Base-by-base conservation (phyloP, 345 rosid genomes). In the Eucalyptus cloeziana region DNA sequence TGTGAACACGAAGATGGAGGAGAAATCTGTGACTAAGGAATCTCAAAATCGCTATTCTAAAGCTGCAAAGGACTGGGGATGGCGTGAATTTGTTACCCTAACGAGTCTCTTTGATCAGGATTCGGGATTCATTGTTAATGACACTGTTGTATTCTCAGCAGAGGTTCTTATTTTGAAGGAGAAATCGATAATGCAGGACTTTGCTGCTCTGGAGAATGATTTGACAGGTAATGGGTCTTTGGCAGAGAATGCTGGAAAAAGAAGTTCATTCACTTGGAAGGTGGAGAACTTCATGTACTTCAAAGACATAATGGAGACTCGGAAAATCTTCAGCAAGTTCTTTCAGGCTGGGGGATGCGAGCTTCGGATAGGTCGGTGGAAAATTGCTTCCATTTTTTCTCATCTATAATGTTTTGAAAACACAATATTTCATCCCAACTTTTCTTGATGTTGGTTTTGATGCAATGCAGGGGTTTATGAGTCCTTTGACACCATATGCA, bases 51-150 rank as follows among this genome's bases (percentile, higher is more conserved):
- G 99, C 86, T 96, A 97, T 93, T 98, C 99, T 88, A 98, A 98
- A 94, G 98, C 99, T 90, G 99, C 99, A 89, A 98, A 98, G 91
- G 99, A 98, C 91, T 98, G 99, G 99, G 99, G 99, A 86, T 98
- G 99, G 99, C 99, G 99, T 90, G 99, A 98, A 90, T 98, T 98
- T 93, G 99, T 98, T 92, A 97, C 99, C 5, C 99, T 97, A 69
- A 97, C 99, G 12, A 97, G 97, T 90, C 94, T 98, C 89, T 98
- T 98, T 93, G 99, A 98, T 92, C 99, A 98, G 92, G 99, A 98
- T 94, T 96, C 98, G 86, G 99, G 99, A 64, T 98, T 97, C 93
- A 99, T 98, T 91, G 95, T 96, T 89, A 99, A 97, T 92, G 99
- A 98, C 91, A 92, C 98, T 44, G 99, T 98, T 91, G 90, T 95